Evolutionary conservation across 352 stramenopile species (phyloP), one percentile per base, ranked within the genome.

Genomic region (Pythium phragmiticola): DNA sequence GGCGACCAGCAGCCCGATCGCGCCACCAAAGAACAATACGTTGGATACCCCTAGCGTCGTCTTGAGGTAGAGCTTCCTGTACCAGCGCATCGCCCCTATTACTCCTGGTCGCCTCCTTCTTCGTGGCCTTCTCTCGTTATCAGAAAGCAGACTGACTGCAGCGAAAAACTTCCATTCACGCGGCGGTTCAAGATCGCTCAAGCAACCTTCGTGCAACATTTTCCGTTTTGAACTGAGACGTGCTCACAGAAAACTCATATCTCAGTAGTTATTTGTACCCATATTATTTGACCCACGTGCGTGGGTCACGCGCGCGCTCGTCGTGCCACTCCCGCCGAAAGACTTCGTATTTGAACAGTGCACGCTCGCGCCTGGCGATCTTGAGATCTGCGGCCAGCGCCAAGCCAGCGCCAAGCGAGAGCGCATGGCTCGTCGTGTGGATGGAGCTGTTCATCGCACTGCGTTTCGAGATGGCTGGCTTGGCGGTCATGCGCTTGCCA

Each of bases 251-350:
- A 34, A 50, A 26, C 41, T 33, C 30, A 58, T 26, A 65, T 57
- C 50, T 57, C 50, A 57, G 50, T 45, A 54, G 13, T 13, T 39
- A 1, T 8, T 6, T 45, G 50, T 47, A 57, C 33, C 52, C 52
- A 58, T 19, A 2, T 54, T 70, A 74, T 45, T 70, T 63, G 19
- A 87, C 70, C 75, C 81, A 92, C 12, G 77, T 86, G 45, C 68
- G 77, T 50, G 75, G 65, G 45, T 84, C 72, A 9, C 81, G 74
- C 45, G 84, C 84, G 43, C 65, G 70, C 68, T 92, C 84, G 51
- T 93, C 84, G 63, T 87, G 69, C 84, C 80, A 93, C 52, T 82
- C 70, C 45, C 73, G 74, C 12, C 84, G 84, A 48, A 93, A 92
- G 14, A 82, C 80, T 60, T 95, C 86, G 62, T 87, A 93, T 47